Conservation (phyloP, 805 yeast species). For the Candida arabinofermentans region DNA sequence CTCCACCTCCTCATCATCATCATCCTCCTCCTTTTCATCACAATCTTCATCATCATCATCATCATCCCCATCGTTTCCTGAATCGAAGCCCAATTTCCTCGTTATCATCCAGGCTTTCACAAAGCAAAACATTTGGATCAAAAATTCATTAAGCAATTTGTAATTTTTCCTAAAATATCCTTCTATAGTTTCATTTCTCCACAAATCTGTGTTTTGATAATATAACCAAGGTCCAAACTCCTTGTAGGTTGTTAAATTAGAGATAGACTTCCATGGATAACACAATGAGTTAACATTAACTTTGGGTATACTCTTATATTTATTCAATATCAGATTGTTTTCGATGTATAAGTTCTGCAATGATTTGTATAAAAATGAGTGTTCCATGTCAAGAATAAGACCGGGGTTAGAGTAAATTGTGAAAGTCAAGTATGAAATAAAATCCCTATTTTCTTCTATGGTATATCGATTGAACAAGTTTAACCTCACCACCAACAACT, state of each 20-base stretch:
- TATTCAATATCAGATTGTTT: too few species aligned
- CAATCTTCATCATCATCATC: too few species aligned
- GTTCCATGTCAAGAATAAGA: neutral
- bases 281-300: too few species aligned
- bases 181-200: neutral
- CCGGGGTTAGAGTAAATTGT: neutral
- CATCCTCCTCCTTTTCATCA: too few species aligned
- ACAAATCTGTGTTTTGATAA: neutral
- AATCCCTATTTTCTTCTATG: conserved; percentile 19
- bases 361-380: too few species aligned
- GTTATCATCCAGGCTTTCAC: neutral
- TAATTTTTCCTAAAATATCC: neutral
- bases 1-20: too few species aligned
- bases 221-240: neutral
- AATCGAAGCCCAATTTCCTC: too few species aligned
- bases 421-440: conserved; percentile 5
- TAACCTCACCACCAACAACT: conserved; percentile 18
- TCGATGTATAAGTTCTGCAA: neutral
- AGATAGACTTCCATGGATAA: too few species aligned
- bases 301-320: too few species aligned
- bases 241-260: too few species aligned
- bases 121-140: neutral
- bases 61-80: too few species aligned
- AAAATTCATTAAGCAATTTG: neutral
- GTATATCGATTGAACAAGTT: conserved; percentile 19